Evolutionary conservation across 192 early-diverging fungal species (phyloP), one percentile per base, ranked within the genome.

Genomic region (Lunasporangiospora selenospora): DNA sequence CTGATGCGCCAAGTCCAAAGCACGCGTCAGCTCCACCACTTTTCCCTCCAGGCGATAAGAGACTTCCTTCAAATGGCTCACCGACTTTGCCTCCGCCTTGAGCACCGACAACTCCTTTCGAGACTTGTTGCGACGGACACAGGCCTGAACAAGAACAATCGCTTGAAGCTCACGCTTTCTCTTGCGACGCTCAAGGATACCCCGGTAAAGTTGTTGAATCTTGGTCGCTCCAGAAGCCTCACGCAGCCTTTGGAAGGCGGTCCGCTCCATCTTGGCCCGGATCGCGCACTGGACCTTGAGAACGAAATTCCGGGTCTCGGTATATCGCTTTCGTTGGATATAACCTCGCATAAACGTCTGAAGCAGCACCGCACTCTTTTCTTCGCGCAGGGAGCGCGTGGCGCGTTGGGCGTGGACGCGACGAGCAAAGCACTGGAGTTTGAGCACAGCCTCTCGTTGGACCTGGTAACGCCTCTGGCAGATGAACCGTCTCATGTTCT

Each of bases 11-110:
- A 76, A 66, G 31, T 84, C 84, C 44, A 96, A 67, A 26, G 78
- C 77, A 58, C 92, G 93, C 31, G 95, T 97, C 54, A 99, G 81
- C 75, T 94, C 93, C 64, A 98, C 89, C 58, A 99, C 93, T 83
- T 97, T 98, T 81, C 86, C 89, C 77, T 99, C 98, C 3, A 99
- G 83, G 78, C 90, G 90, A 79, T 93, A 94, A 27, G 95, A 95
- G 34, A 90, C 87, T 65, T 98, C 92, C 81, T 98, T 94, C 79
- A 96, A 90, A 60, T 98, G 97, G 59, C 87, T 90, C 23, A 95
- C 92, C 33, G 93, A 95, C 54, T 91, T 81, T 36, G 91, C 90
- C 78, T 99, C 98, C 24, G 87, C 85, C 75, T 92, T 90, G 55
- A 92, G 79, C 41, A 75, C 65, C 60, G 82, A 77, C 45, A 96